Percentiles rank a stretch among this genome's conserved stretches.
Conservation (phyloP, 2,329 filamentous ascomycete species). For the Drechslera avenae region DNA sequence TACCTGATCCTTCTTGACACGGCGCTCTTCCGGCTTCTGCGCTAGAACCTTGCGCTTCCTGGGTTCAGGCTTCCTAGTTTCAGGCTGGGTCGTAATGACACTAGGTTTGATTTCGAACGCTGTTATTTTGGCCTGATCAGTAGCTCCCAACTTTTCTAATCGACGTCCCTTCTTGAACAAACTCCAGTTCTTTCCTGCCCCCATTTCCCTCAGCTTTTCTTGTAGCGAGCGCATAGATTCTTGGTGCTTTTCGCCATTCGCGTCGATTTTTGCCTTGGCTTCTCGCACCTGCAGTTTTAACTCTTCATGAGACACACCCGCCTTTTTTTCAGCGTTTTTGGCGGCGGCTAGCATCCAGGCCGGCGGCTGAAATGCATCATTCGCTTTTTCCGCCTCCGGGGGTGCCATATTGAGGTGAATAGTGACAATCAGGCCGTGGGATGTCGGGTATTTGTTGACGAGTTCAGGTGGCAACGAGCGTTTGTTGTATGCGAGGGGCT, state of each 20-base stretch:
- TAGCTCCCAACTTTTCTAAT: background rate
- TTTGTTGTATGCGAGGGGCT: background rate
- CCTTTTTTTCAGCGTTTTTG: background rate
- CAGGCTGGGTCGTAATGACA: background rate
- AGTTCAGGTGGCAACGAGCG: background rate
- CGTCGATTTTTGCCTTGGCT: background rate
- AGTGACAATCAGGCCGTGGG: background rate
- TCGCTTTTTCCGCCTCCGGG: background rate
- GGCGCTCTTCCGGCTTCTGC: background rate
- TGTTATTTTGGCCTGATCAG: background rate
- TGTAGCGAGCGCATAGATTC: background rate
- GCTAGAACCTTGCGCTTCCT: background rate
- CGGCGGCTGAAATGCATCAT: background rate
- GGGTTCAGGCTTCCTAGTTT: background rate
- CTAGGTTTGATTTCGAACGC: background rate
- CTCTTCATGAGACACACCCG: background rate
- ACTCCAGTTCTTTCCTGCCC: background rate
- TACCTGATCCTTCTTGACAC: background rate
- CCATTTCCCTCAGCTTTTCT: background rate
- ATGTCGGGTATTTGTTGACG: background rate
- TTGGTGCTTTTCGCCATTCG: background rate
- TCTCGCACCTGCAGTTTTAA: conserved; percentile 3
- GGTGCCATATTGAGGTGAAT: conserved; percentile 1
- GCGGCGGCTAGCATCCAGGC: conserved; percentile 9
- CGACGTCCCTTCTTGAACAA: background rate